Evolutionary conservation across 2,329 filamentous ascomycete species (phyloP).

Genomic region (Microsporum ferrugineum): DNA sequence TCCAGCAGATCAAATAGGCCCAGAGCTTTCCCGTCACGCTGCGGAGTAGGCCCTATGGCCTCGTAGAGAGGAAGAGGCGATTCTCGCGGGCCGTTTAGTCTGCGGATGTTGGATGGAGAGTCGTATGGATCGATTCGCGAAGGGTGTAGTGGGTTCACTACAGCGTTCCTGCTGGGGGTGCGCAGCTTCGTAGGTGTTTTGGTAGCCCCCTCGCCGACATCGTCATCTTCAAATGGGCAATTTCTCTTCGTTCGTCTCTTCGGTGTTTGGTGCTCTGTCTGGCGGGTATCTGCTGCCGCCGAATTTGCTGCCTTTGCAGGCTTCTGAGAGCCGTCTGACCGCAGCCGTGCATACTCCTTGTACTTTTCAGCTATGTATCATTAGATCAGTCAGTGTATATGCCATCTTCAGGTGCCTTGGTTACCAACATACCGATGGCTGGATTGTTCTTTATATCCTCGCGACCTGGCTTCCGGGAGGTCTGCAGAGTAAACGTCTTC

Average conservation of each 20-base stretch:
- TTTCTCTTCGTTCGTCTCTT: slow-evolving; percentile 15
- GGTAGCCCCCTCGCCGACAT: slow-evolving; percentile 18
- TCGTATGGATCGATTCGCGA: slow-evolving; percentile 36
- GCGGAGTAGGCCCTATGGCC: slow-evolving; percentile 38
- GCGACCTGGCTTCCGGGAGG: slow-evolving; percentile 36
- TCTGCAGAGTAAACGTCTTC: slow-evolving; percentile 32
- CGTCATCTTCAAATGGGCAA: slow-evolving; percentile 2
- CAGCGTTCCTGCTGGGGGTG: slow-evolving; percentile 22
- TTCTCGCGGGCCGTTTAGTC: slow-evolving; percentile 27
- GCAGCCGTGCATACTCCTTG: slow-evolving; percentile 36
- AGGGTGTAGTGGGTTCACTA: slow-evolving; percentile 22
- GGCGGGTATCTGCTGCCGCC: slow-evolving; percentile 18
- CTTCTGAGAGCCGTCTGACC: slow-evolving; percentile 16
- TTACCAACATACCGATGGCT: slow-evolving; percentile 29
- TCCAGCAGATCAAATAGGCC: slow-evolving; percentile 40
- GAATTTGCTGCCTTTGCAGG: slow-evolving; percentile 14
- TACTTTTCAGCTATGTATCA: slow-evolving; percentile 35
- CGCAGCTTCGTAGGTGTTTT: slow-evolving; percentile 14
- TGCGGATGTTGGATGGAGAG: slow-evolving; percentile 30
- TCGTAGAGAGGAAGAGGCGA: slow-evolving; percentile 25
- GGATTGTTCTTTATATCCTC: slow-evolving; percentile 39
- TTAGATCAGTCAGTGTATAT: background rate
- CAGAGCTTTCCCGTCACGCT: slow-evolving; percentile 38
- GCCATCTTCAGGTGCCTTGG: background rate
- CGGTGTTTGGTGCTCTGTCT: background rate